These are phyloP conservation scores for Schizothecium vesticola DNA, from an alignment of 495 filamentous ascomycete genomes.

Conservation along the genomic window DNA sequence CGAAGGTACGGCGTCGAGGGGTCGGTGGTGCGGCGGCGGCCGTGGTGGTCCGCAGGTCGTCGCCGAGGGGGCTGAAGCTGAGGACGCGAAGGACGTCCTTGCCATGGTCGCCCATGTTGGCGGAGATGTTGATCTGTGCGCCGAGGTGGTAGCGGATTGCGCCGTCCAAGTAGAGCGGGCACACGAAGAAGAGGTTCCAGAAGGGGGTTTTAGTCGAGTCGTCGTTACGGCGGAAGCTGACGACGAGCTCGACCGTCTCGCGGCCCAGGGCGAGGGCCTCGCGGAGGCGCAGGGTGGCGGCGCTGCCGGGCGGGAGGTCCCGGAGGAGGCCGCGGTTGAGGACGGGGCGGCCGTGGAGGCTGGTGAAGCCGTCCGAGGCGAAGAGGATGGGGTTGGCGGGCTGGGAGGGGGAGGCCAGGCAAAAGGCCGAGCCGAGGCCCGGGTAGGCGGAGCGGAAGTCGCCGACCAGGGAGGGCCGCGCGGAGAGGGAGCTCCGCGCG, in stretches of 20 bases:
- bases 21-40: not conserved
- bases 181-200: conserved; percentile 51
- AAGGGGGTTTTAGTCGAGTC: conserved; percentile 31
- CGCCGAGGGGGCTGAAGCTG: conserved; percentile 18
- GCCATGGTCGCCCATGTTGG: conserved; percentile 40
- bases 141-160: conserved; percentile 46
- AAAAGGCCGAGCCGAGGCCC: conserved; percentile 35
- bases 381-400: conserved; percentile 47
- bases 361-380: conserved; percentile 48
- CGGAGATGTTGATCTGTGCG: conserved; percentile 53
- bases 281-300: conserved; percentile 36
- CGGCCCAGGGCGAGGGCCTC: conserved; percentile 35
- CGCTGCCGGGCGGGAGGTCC: conserved; percentile 40
- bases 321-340: conserved; percentile 51
- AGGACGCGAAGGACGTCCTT: conserved; percentile 48
- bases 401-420: conserved; percentile 26
- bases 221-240: conserved; percentile 50
- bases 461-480: not conserved
- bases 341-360: conserved; percentile 44
- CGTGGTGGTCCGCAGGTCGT: not conserved
- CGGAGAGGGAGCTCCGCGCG: conserved; percentile 22
- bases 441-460: conserved; percentile 24
- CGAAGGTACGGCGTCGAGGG: not conserved
- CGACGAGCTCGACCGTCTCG: conserved; percentile 47
- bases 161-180: conserved; percentile 46